These are phyloP conservation scores for Raffaelea arxii DNA, from an alignment of 2,329 filamentous ascomycete species.

Conservation along the genomic window DNA sequence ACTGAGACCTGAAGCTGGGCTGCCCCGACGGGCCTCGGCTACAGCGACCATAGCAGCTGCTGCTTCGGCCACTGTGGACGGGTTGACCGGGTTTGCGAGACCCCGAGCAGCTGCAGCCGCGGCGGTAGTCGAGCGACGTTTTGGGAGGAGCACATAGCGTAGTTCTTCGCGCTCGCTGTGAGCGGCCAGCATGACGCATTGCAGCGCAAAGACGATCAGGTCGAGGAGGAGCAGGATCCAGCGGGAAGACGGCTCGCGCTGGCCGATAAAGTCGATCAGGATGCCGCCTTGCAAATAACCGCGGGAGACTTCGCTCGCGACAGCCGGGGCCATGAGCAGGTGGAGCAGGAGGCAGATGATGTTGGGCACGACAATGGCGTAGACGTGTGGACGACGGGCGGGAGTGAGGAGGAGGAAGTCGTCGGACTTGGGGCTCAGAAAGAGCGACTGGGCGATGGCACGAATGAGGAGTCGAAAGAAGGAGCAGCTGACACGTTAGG, in stretches of 20 bases:
- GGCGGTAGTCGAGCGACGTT: not conserved
- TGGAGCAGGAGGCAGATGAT: conserved; percentile 52
- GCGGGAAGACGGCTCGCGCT: conserved; percentile 50
- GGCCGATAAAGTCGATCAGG: conserved; percentile 58
- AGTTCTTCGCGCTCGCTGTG: conserved; percentile 51
- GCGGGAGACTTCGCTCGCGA: conserved; percentile 49
- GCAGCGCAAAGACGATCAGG: conserved; percentile 42
- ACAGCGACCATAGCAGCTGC: too few species aligned
- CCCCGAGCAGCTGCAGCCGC: too few species aligned
- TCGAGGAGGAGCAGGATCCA: conserved; percentile 47
- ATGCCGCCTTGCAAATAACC: conserved; percentile 60
- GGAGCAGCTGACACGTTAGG: conserved; percentile 41
- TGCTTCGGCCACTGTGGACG: too few species aligned
- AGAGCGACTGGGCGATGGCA: conserved; percentile 49
- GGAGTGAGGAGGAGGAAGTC: conserved; percentile 44
- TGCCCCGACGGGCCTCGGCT: too few species aligned
- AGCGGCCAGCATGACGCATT: conserved; percentile 55
- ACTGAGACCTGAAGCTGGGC: too few species aligned
- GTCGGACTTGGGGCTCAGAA: conserved; percentile 53
- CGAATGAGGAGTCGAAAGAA: conserved; percentile 53
- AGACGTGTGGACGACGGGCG: conserved; percentile 45
- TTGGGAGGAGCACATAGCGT: conserved; percentile 32
- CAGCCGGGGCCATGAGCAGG: conserved; percentile 41
- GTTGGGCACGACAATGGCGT: conserved; percentile 49
- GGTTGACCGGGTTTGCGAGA: too few species aligned